A percentile compares a stretch with the other conserved stretches of the same genome.
phyloP scores from a whole-genome alignment of 2,329 filamentous ascomycete genomes.

The Onygena corvina region DNA sequence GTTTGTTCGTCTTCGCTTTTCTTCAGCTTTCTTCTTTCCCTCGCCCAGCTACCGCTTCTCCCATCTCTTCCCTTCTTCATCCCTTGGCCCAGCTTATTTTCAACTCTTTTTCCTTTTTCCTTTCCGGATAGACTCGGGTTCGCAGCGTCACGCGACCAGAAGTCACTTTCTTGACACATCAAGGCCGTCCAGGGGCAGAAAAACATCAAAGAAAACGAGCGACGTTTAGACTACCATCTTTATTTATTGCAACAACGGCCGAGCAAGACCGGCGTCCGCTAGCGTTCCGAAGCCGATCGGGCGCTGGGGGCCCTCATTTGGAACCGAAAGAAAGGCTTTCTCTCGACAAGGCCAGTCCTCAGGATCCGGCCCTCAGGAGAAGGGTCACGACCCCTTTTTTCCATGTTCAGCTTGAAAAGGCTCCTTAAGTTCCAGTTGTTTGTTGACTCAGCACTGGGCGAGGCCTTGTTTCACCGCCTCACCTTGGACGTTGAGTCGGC shows the following conservation, averaged over 20 bases:
- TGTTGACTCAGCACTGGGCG: constrained; percentile 5
- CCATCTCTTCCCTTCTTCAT: background rate
- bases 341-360: background rate
- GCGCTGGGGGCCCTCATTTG: background rate
- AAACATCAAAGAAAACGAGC: background rate
- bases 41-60: background rate
- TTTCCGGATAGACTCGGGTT: constrained; percentile 4
- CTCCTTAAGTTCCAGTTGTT: background rate
- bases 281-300: background rate
- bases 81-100: too few species aligned
- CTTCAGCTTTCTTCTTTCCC: background rate
- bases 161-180: background rate
- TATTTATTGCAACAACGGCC: too few species aligned
- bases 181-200: background rate
- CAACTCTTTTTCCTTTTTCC: constrained; percentile 4
- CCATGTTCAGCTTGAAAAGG: background rate
- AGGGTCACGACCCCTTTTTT: constrained; percentile 2
- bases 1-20: background rate
- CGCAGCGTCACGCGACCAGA: background rate
- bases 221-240: background rate
- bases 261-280: background rate
- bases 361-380: constrained; percentile 1
- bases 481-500: background rate
- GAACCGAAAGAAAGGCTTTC: background rate
- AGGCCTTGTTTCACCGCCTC: constrained; percentile 6